phyloP scores from a whole-genome alignment of 2,329 filamentous ascomycete species.

The Exophiala sp. region DNA sequence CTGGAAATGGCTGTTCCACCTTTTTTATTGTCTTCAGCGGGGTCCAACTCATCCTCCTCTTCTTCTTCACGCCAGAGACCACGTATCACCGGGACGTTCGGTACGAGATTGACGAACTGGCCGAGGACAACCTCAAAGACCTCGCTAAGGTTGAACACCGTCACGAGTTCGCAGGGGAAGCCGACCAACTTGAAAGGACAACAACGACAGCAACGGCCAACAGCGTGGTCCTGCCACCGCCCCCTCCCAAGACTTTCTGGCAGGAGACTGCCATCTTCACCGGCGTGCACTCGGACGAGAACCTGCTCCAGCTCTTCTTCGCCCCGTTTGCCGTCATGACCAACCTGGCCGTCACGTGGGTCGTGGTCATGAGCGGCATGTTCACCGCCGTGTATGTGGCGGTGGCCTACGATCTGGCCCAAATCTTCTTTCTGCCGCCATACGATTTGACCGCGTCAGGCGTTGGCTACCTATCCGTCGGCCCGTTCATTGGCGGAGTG shows the following conservation, averaged over 20 bases:
- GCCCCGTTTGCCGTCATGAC: conserved; percentile 30
- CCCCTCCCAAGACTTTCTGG: conserved; percentile 12
- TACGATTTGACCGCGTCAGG: conserved; percentile 30
- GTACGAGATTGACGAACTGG: conserved; percentile 29
- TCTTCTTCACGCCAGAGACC: conserved; percentile 30
- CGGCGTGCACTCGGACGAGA: conserved; percentile 17
- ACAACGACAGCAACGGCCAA: conserved; percentile 11
- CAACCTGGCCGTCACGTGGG: not conserved
- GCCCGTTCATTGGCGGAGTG: conserved; percentile 16
- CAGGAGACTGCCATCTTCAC: conserved; percentile 23
- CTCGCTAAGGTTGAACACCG: too few relatives aligned
- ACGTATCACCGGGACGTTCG: conserved; percentile 27
- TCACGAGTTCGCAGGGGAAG: conserved; percentile 4
- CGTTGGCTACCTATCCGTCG: conserved; percentile 27
- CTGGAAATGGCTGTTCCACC: conserved; percentile 23
- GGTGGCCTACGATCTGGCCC: conserved; percentile 29
- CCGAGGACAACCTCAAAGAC: conserved; percentile 16
- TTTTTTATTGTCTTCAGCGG: conserved; percentile 29
- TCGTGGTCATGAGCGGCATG: not conserved
- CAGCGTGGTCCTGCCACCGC: not conserved
- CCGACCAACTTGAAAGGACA: too few relatives aligned
- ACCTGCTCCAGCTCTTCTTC: conserved; percentile 28
- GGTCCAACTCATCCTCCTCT: conserved; percentile 27
- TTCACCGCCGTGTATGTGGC: conserved; percentile 26
- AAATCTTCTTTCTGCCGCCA: conserved; percentile 31